Evolutionary conservation across 148 eudicot species (phyloP).

Genomic region (Salicornia ramosissima): DNA sequence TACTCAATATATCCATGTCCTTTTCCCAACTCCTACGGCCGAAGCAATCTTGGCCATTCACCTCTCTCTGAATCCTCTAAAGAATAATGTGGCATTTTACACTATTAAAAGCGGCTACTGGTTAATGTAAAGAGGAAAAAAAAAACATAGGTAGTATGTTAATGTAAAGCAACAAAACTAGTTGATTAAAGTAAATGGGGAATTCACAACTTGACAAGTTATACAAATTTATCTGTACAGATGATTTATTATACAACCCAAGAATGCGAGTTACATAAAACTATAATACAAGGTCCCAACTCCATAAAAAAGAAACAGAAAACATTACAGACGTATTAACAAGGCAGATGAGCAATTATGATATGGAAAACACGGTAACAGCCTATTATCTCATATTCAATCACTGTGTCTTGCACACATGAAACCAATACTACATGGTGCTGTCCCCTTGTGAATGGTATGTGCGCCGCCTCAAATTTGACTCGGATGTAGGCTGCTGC

Average conservation of each 20-base stretch:
- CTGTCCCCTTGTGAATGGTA: conserved; percentile 53
- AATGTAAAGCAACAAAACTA: too few relatives aligned
- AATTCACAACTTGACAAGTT: too few relatives aligned
- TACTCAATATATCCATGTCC: too few relatives aligned
- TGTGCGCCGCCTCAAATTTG: conserved; percentile 79
- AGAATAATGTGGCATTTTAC: too few relatives aligned
- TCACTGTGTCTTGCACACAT: not conserved
- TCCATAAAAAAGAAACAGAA: not conserved
- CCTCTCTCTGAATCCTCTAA: too few relatives aligned
- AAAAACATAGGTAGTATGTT: too few relatives aligned
- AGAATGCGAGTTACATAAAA: not conserved
- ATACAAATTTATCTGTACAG: too few relatives aligned
- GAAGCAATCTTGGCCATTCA: too few relatives aligned
- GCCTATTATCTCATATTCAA: not conserved
- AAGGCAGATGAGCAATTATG: not conserved
- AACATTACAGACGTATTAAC: not conserved
- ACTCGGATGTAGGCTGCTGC: conserved; percentile 85
- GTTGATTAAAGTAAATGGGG: too few relatives aligned
- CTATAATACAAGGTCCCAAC: not conserved
- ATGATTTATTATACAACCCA: not conserved
- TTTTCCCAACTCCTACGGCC: too few relatives aligned
- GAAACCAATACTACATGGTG: conserved; percentile 10
- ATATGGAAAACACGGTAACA: not conserved
- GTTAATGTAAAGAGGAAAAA: too few relatives aligned
- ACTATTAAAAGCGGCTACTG: too few relatives aligned